These are phyloP conservation scores for Hemisphaericaspora xylanilytica DNA, from an alignment of 1,139 yeast species.

Conservation along the genomic window DNA sequence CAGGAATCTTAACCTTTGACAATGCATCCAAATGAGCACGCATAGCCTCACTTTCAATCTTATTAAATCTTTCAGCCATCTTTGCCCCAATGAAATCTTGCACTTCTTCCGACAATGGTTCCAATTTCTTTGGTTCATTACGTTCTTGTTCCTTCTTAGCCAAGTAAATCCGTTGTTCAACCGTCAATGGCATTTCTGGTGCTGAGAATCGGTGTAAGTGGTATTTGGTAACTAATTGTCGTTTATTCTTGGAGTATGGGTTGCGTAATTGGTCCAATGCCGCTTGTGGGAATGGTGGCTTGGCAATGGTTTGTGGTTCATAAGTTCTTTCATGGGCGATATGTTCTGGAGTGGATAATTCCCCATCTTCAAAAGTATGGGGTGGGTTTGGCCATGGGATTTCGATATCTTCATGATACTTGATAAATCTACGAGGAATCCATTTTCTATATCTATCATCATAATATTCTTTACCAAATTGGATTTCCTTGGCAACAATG, in stretches of 20 bases:
- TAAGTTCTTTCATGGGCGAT: conserved; percentile 70
- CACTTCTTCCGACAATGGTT: conserved; percentile 62
- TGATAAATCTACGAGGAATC: conserved; percentile 76
- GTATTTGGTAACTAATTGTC: conserved; percentile 52
- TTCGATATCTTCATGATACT: conserved; percentile 60
- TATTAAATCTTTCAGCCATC: conserved; percentile 56
- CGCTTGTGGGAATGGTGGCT: conserved; percentile 65
- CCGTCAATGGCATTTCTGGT: conserved; percentile 79
- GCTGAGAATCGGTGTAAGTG: conserved; percentile 64
- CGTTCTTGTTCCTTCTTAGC: conserved; percentile 46
- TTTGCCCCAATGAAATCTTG: conserved; percentile 67
- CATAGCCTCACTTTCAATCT: conserved; percentile 37
- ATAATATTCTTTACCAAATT: conserved; percentile 63
- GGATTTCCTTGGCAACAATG: conserved; percentile 77
- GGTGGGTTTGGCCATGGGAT: conserved; percentile 94
- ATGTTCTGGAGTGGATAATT: conserved; percentile 55
- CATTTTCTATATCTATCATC: conserved; percentile 72
- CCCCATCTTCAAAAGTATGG: conserved; percentile 54
- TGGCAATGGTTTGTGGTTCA: conserved; percentile 66
- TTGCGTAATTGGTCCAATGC: conserved; percentile 74
- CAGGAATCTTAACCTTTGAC: conserved; percentile 30
- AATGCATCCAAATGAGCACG: conserved; percentile 41
- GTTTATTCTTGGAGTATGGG: conserved; percentile 59
- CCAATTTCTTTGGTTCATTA: conserved; percentile 32
- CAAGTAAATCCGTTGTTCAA: conserved; percentile 59